A percentile compares a stretch with the other conserved stretches of the same genome.
phyloP scores from a whole-genome alignment of 1,284 basidiomycete genomes.

The Naganishia liquefaciens region DNA sequence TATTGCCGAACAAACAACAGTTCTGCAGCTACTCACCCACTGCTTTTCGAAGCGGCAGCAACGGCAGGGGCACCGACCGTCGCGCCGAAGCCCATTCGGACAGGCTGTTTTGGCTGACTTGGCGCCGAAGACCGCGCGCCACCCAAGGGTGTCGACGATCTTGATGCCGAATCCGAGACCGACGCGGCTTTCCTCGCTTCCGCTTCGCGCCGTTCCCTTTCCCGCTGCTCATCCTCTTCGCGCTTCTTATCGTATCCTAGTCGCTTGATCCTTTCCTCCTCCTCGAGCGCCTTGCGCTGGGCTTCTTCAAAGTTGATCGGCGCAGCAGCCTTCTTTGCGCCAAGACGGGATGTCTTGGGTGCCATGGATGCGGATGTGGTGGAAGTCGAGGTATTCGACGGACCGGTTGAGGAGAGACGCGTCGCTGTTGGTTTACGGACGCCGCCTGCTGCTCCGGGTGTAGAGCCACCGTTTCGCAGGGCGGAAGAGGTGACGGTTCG shows the following conservation, averaged over 20 bases:
- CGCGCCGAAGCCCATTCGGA: constrained; percentile 77
- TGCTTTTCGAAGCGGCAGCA: constrained; percentile 48
- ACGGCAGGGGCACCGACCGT: constrained; percentile 62
- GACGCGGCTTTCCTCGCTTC: constrained; percentile 62
- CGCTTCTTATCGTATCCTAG: constrained; percentile 81
- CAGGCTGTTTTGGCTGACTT: constrained; percentile 44
- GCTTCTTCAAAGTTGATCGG: constrained; percentile 89
- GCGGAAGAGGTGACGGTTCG: constrained; percentile 58
- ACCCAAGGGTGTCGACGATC: constrained; percentile 36
- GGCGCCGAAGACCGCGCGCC: constrained; percentile 42
- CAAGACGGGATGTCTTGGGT: constrained; percentile 68
- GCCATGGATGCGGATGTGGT: constrained; percentile 57
- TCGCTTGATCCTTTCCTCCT: constrained; percentile 83
- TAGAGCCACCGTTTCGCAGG: constrained; percentile 41
- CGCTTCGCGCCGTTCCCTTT: constrained; percentile 55
- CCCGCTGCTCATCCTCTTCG: constrained; percentile 64
- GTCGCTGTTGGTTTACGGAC: constrained; percentile 58
- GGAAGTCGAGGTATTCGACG: constrained; percentile 51
- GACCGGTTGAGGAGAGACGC: constrained; percentile 41
- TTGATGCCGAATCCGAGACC: constrained; percentile 52
- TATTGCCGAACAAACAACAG: not conserved
- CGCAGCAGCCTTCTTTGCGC: constrained; percentile 74
- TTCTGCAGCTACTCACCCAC: constrained; percentile 55
- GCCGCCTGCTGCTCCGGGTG: constrained; percentile 57
- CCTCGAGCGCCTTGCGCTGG: constrained; percentile 79